Base-by-base conservation (phyloP, 805 yeast species). In the Maudiozyma saulgeensis region DNA sequence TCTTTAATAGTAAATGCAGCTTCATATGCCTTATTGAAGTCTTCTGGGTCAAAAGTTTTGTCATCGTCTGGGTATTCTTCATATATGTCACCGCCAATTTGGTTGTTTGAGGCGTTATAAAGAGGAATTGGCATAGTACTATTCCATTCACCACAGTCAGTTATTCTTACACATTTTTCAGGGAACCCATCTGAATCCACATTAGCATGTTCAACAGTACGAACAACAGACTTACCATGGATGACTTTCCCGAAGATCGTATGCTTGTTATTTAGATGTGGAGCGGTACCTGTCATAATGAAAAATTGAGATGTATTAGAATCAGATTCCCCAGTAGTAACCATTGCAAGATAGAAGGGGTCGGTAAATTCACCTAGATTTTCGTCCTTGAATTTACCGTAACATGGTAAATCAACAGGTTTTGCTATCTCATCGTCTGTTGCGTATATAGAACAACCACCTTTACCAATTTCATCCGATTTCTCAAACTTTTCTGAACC, bases 11-110 rank as follows among this genome's bases (percentile, higher is more conserved):
- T 77, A 9, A 53, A 56, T 0, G 81, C 63, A 0, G 82, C 87
- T 9, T 67, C 67, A 49, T 61, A 78, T 0, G 83, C 81, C 15
- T 68, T 66, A n/a, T 58, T 61, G 7, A 80, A 71, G 46, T 82
- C 78, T 18, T 84, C 81, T 43, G 76, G 76, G 49, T 77, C 81
- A 45, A 82, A 78, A 50, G 73, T 64, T 3, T 60, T 68, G 56
- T 84, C 87, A 62, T 86, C 95, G 51, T 81, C 89, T 0, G 93
- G 95, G 56, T 73, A 79, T 62, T 85, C 93, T 64, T 85, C 93
- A 57, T 74, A 86, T 0, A 77, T 62, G 57, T 86, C 95, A 7
- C 87, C 87, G 1, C 84, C 88, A 7, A 80, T 69, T 0, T 68
- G 59, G 51, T 77, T 78, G 56, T 79, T 78, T 44, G 84, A 76